These are phyloP conservation scores for Penicillium oxalicum DNA, from an alignment of 2,329 filamentous ascomycete species.

Conservation along the genomic window DNA sequence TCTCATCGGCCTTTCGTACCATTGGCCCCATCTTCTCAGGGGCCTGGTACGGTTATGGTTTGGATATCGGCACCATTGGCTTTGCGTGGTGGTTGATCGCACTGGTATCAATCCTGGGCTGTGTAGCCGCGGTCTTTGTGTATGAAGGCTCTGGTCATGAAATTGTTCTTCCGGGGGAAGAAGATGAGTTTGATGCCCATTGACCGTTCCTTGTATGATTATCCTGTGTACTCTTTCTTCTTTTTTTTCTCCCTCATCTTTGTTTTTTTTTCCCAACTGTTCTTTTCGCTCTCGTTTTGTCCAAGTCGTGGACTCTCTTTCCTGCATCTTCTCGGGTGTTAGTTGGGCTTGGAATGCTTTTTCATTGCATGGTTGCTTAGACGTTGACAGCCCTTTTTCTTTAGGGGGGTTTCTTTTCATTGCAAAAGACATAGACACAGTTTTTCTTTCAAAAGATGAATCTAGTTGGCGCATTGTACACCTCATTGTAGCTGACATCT, in stretches of 20 bases:
- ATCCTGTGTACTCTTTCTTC: constrained; percentile 6
- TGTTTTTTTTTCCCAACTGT: constrained; percentile 2
- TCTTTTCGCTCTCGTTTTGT: not conserved
- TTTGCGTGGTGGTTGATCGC: constrained; percentile 54
- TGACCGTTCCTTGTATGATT: constrained; percentile 9
- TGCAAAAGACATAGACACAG: no score
- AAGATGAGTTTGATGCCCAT: constrained; percentile 25
- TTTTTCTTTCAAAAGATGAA: no score
- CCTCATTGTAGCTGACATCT: no score
- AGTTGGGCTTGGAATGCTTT: constrained; percentile 8
- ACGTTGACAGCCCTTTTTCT: not conserved
- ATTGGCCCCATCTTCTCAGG: constrained; percentile 53
- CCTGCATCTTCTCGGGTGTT: constrained; percentile 20
- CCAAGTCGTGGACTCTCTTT: constrained; percentile 6
- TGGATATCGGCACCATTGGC: constrained; percentile 51
- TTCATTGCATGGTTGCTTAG: constrained; percentile 3
- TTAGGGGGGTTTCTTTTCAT: no score
- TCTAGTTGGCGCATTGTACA: no score
- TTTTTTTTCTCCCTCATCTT: constrained; percentile 8
- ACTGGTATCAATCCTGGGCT: constrained; percentile 51
- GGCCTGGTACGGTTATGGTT: constrained; percentile 50
- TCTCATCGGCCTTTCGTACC: constrained; percentile 51
- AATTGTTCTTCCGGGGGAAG: constrained; percentile 38
- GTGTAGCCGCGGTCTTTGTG: constrained; percentile 54
- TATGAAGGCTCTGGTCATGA: constrained; percentile 62